Evolutionary conservation across 2,329 filamentous ascomycete genomes (phyloP).

Genomic region (Dactylonectria macrodidyma): DNA sequence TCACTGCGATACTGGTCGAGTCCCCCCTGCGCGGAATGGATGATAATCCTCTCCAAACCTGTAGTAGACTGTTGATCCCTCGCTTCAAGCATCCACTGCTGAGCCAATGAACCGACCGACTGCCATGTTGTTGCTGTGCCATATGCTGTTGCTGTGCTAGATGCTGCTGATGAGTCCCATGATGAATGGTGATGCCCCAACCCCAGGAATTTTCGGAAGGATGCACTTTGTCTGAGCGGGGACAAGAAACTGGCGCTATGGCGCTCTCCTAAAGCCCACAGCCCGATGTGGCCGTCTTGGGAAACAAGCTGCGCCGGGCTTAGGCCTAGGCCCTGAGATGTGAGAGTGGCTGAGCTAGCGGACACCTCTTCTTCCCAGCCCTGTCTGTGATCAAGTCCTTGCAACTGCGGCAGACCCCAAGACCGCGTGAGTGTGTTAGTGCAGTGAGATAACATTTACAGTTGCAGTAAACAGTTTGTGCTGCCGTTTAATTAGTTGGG

Average conservation of each 20-base stretch:
- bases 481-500: too few species aligned
- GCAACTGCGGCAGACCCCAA: too few species aligned
- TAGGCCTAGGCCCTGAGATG: constrained; percentile 31
- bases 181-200: neutral
- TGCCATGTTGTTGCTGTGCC: neutral
- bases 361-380: constrained; percentile 8
- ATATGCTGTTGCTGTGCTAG: constrained; percentile 16
- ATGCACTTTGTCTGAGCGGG: neutral
- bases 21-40: neutral
- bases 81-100: constrained; percentile 19
- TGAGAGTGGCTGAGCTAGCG: constrained; percentile 28
- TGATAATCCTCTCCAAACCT: constrained; percentile 17
- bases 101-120: constrained; percentile 40
- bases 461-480: too few species aligned
- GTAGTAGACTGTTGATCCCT: too few species aligned
- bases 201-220: neutral
- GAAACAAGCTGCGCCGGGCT: constrained; percentile 37
- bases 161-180: too few species aligned
- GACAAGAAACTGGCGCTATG: neutral
- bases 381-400: too few species aligned
- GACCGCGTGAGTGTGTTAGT: too few species aligned
- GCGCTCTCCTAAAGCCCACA: constrained; percentile 13
- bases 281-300: constrained; percentile 10
- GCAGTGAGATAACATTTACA: too few species aligned
- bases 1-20: neutral